phyloP scores from a whole-genome alignment of 176 grass and related monocot genomes.

The Raddia guianensis region DNA sequence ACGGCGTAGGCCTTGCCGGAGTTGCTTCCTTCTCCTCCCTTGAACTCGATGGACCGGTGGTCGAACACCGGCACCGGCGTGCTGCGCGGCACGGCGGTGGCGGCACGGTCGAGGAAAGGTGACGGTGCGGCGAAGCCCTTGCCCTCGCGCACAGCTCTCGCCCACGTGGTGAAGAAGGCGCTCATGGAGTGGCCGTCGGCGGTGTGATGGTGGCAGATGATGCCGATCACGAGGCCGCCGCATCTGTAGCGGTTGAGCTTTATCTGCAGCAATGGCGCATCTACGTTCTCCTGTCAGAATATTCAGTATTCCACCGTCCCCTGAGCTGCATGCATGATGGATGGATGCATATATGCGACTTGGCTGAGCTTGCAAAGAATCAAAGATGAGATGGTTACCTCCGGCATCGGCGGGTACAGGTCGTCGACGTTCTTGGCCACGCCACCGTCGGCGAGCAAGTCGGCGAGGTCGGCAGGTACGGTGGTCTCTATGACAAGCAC shows the following conservation, averaged over 20 bases:
- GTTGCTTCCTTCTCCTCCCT: neutral
- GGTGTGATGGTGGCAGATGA: slow-evolving; percentile 32
- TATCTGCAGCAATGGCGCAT: slow-evolving; percentile 31
- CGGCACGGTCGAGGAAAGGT: neutral
- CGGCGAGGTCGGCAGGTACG: neutral
- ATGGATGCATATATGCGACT: neutral
- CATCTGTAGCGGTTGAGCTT: slow-evolving; percentile 40
- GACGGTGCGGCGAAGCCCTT: neutral
- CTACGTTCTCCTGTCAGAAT: neutral
- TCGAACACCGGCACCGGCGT: slow-evolving; percentile 20
- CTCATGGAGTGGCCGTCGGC: slow-evolving; percentile 51
- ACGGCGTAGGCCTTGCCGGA: neutral
- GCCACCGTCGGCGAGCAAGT: slow-evolving; percentile 18
- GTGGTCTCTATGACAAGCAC: slow-evolving; percentile 41
- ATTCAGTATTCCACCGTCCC: neutral
- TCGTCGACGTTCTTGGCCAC: slow-evolving; percentile 2
- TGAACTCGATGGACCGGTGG: slow-evolving; percentile 46
- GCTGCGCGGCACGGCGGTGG: slow-evolving; percentile 18
- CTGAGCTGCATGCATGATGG: neutral
- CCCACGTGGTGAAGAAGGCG: slow-evolving; percentile 36
- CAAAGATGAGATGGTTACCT: neutral
- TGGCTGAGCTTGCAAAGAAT: neutral
- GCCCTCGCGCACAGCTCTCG: slow-evolving; percentile 15
- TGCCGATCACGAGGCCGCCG: slow-evolving; percentile 42
- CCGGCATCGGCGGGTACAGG: slow-evolving; percentile 10